Conservation (phyloP, 257 asterid species). For the Hygrophila difformis region DNA sequence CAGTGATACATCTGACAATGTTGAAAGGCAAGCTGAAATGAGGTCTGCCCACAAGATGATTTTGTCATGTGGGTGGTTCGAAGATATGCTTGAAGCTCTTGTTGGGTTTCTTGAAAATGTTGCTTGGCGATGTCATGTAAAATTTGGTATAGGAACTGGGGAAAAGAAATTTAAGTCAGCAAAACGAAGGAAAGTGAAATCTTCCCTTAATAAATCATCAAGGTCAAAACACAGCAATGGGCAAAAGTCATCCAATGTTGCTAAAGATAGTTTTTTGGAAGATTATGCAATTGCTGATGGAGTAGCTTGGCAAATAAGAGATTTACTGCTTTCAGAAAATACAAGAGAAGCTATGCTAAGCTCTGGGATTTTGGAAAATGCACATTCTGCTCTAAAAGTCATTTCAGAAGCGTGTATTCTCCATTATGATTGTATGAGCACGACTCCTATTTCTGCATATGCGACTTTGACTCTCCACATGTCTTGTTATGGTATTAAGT, state of each 20-base stretch:
- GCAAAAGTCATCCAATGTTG: slow-evolving; percentile 25
- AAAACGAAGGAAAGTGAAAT: slow-evolving; percentile 30
- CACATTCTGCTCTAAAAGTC: slow-evolving; percentile 48
- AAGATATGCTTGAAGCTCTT: slow-evolving; percentile 63
- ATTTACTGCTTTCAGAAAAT: slow-evolving; percentile 55
- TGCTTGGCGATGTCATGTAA: slow-evolving; percentile 41
- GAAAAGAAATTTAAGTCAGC: slow-evolving; percentile 23
- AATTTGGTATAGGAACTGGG: slow-evolving; percentile 31
- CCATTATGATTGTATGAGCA: slow-evolving; percentile 42
- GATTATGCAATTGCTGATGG: slow-evolving; percentile 68
- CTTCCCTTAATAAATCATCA: slow-evolving; percentile 34
- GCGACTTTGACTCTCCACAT: slow-evolving; percentile 58
- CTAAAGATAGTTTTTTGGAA: slow-evolving; percentile 28
- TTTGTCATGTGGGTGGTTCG: slow-evolving; percentile 64
- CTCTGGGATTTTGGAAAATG: slow-evolving; percentile 38
- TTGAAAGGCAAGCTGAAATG: slow-evolving; percentile 55
- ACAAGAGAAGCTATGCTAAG: slow-evolving; percentile 46
- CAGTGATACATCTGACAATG: slow-evolving; percentile 36
- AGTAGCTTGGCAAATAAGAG: slow-evolving; percentile 92
- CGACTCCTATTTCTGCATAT: slow-evolving; percentile 56
- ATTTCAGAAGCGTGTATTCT: slow-evolving; percentile 73
- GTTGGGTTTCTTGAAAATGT: slow-evolving; percentile 53
- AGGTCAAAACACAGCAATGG: slow-evolving; percentile 25
- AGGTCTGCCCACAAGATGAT: slow-evolving; percentile 86
- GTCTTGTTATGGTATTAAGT: slow-evolving; percentile 44